phyloP scores from a whole-genome alignment of 2,329 filamentous ascomycete species.

The Colletotrichum tropicicola region DNA sequence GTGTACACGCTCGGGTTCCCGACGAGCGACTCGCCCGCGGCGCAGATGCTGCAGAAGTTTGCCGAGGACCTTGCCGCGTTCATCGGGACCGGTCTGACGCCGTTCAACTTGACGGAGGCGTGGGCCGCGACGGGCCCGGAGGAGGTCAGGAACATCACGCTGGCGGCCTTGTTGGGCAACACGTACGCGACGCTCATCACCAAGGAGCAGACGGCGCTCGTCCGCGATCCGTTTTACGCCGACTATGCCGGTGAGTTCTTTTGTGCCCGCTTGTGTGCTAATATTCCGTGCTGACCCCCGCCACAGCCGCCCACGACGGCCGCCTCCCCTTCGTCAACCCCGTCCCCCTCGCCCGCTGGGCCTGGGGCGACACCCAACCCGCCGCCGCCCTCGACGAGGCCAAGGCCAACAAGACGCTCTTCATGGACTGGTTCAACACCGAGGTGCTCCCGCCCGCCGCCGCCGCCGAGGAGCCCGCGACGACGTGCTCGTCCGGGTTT shows the following conservation, averaged over 20 bases:
- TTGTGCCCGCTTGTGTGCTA: too few species aligned
- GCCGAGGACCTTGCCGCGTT: conserved; percentile 37
- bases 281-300: neutral
- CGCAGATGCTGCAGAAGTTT: conserved; percentile 38
- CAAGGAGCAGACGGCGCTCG: conserved; percentile 45
- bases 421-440: conserved; percentile 42
- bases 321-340: conserved; percentile 48
- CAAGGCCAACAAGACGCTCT: conserved; percentile 41
- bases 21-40: conserved; percentile 22
- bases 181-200: conserved; percentile 48
- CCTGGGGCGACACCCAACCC: conserved; percentile 41
- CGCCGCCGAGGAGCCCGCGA: conserved; percentile 14
- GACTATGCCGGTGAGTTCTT: conserved; percentile 47
- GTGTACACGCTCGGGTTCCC: conserved; percentile 43
- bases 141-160: conserved; percentile 16
- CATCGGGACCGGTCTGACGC: conserved; percentile 32
- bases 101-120: conserved; percentile 33
- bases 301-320: conserved; percentile 38
- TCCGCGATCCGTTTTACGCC: conserved; percentile 48
- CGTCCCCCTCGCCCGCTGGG: conserved; percentile 44
- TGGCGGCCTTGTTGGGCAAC: conserved; percentile 38
- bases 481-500: conserved; percentile 41
- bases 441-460: conserved; percentile 35
- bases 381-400: conserved; percentile 35
- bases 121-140: conserved; percentile 38